phyloP scores from a whole-genome alignment of 169 alveolate genomes.

The Plasmodium inui region DNA sequence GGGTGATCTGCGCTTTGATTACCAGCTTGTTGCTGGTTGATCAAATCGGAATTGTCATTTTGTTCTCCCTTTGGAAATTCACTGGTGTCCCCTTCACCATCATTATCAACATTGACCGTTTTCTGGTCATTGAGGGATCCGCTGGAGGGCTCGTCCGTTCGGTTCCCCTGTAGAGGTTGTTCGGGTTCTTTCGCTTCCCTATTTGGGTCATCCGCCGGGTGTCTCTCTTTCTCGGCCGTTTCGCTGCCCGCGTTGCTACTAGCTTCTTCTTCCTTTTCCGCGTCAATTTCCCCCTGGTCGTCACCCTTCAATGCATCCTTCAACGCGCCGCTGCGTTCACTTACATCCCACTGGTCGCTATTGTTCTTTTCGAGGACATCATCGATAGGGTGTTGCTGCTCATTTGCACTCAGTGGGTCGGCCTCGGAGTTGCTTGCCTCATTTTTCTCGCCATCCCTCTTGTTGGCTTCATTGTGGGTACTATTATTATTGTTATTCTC shows the following conservation, averaged over 20 bases:
- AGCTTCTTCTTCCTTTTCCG: conserved; percentile 3
- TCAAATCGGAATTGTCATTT: neutral
- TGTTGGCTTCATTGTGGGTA: conserved; percentile 64
- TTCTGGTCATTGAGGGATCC: neutral
- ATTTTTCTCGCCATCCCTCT: conserved; percentile 36
- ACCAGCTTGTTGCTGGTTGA: neutral
- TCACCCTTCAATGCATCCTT: neutral
- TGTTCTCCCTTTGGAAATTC: neutral
- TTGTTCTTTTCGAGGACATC: conserved; percentile 68
- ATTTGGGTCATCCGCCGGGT: neutral
- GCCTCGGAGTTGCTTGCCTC: conserved; percentile 17
- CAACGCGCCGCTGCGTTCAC: conserved; percentile 15
- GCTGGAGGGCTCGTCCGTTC: neutral
- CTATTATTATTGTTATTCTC: conserved; percentile 78
- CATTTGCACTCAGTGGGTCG: conserved; percentile 32
- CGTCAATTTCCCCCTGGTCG: conserved; percentile 1
- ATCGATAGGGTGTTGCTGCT: conserved; percentile 47
- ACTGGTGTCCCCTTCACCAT: neutral
- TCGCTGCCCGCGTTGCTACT: conserved; percentile 15
- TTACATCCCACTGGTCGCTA: conserved; percentile 23
- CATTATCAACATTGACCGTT: neutral
- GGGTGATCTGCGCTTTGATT: neutral
- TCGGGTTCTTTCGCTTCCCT: neutral
- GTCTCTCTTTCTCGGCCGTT: conserved; percentile 3
- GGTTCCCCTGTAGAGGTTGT: neutral